Evolutionary conservation across 352 stramenopile genomes (phyloP).

Genomic region (Globisporangium ultimum): DNA sequence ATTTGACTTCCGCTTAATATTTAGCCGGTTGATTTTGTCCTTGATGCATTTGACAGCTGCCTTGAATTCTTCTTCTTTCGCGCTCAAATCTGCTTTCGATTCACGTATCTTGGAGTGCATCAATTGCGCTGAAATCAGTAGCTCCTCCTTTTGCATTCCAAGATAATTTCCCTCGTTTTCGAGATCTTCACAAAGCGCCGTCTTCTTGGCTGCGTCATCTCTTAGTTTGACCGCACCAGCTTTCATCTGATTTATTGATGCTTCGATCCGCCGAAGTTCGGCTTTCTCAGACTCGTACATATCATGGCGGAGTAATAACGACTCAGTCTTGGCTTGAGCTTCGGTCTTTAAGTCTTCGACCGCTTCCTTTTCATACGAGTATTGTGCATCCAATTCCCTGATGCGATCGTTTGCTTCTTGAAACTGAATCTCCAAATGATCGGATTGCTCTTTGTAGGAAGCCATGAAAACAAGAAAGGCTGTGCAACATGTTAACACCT

Average conservation of each 20-base stretch:
- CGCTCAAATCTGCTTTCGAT: not conserved
- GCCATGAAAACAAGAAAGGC: not conserved
- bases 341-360: constrained; percentile 3
- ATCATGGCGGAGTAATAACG: not conserved
- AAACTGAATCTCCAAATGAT: not conserved
- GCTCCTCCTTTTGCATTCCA: constrained; percentile 3
- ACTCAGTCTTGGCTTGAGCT: constrained; percentile 5
- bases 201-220: constrained; percentile 3
- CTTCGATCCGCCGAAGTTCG: not conserved
- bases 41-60: not conserved
- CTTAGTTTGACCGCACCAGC: constrained; percentile 2
- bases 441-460: constrained; percentile 7
- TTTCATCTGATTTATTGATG: not conserved
- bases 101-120: not conserved
- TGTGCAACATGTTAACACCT: not conserved
- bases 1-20: not conserved
- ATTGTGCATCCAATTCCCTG: not conserved
- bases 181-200: not conserved
- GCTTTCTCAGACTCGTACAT: constrained; percentile 2
- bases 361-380: not conserved
- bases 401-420: constrained; percentile 1
- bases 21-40: not conserved
- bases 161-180: not conserved
- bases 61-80: constrained; percentile 8
- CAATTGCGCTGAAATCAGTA: not conserved